Percentiles rank a stretch among this genome's conserved stretches.
Conservation (phyloP, 2,329 filamentous ascomycete species). For the Pseudocercospora cruenta region DNA sequence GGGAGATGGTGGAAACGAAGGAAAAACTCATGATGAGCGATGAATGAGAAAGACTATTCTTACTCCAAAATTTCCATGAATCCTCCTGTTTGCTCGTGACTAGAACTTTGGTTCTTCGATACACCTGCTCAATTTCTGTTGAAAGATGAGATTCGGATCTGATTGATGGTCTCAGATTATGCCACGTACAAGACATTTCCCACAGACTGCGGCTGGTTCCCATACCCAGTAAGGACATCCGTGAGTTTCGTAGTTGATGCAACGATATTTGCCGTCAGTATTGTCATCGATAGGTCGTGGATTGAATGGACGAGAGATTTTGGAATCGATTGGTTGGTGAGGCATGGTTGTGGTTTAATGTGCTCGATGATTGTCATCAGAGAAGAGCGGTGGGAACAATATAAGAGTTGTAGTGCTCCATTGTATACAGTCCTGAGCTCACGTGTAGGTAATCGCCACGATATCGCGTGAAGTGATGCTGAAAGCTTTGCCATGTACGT, state of each 20-base stretch:
- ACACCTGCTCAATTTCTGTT: background rate
- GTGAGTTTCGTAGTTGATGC: background rate
- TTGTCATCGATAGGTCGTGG: background rate
- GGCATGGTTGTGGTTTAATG: too few species aligned
- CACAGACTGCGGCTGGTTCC: background rate
- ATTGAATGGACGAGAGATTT: background rate
- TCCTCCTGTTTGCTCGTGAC: background rate
- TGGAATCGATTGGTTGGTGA: background rate
- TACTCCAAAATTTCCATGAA: background rate
- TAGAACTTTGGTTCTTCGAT: background rate
- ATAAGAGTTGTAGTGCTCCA: background rate
- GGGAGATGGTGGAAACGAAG: background rate
- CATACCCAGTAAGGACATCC: slow-evolving; percentile 2
- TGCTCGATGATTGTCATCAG: too few species aligned
- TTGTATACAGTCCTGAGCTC: background rate
- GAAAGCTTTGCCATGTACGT: background rate
- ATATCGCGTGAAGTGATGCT: background rate
- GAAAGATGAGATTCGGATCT: background rate
- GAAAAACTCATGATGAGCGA: background rate
- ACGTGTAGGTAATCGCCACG: background rate
- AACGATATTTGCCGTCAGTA: background rate
- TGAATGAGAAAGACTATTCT: background rate
- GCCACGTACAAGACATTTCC: background rate
- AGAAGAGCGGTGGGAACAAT: background rate
- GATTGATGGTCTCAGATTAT: background rate